These are phyloP conservation scores for Vigna hirtella DNA, from an alignment of 306 rosid species.

Conservation along the genomic window DNA sequence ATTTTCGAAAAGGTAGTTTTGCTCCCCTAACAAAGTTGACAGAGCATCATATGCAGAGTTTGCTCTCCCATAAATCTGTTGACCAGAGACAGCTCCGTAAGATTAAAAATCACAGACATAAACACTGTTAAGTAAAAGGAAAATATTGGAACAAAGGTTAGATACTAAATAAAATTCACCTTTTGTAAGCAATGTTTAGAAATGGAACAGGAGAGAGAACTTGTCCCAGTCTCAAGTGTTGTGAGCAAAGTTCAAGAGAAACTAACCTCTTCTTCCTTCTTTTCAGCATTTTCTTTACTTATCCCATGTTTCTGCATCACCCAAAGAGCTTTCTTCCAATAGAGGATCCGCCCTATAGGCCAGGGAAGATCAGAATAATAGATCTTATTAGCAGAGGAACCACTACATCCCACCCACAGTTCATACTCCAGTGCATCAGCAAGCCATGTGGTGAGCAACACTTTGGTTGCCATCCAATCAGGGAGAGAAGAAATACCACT, in stretches of 20 bases:
- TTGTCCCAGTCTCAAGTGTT: not conserved
- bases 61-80: conserved; percentile 75
- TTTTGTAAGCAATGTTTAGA: not conserved
- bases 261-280: conserved; percentile 70
- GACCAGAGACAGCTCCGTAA: conserved; percentile 30
- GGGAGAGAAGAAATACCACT: conserved; percentile 54
- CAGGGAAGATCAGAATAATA: conserved; percentile 82
- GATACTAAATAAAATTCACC: not conserved
- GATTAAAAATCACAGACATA: conserved; percentile 23
- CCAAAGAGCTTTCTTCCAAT: conserved; percentile 56
- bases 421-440: conserved; percentile 79
- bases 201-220: conserved; percentile 9
- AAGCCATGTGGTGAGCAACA: conserved; percentile 78
- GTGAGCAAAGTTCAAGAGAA: conserved; percentile 19
- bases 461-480: conserved; percentile 76
- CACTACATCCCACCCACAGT: conserved; percentile 75
- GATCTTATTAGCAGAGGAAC: conserved; percentile 58
- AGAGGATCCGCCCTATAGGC: conserved; percentile 75
- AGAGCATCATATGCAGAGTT: conserved; percentile 73
- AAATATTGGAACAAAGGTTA: not conserved
- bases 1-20: conserved; percentile 61
- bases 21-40: conserved; percentile 71
- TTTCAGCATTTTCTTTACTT: conserved; percentile 62
- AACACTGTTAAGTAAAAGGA: not conserved
- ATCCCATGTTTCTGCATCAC: conserved; percentile 69